Evolutionary conservation across 805 yeast species (phyloP).

Genomic region (Yarrowia porcina): DNA sequence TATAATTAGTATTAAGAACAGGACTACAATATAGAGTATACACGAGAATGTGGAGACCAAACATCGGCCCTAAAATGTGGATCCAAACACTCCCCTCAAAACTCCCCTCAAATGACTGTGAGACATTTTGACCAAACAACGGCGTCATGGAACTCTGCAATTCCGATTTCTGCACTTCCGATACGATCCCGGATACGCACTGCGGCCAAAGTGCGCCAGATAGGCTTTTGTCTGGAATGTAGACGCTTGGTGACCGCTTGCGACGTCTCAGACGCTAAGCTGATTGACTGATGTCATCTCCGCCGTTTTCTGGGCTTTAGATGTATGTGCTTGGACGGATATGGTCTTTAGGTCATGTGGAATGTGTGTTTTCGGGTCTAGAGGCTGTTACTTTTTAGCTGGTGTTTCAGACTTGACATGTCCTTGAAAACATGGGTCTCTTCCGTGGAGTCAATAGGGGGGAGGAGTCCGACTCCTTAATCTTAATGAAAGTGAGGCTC

Average conservation of each 20-base stretch:
- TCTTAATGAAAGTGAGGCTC: not conserved
- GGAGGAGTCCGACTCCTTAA: not conserved
- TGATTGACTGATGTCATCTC: not conserved
- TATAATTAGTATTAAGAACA: too few relatives aligned
- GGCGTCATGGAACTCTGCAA: not conserved
- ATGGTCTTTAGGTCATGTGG: not conserved
- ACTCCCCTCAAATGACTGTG: not conserved
- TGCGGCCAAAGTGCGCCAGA: not conserved
- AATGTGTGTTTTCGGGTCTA: not conserved
- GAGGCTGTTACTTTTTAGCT: too few relatives aligned
- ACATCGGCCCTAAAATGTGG: too few relatives aligned
- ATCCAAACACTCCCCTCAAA: not conserved
- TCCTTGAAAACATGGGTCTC: not conserved
- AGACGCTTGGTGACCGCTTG: not conserved
- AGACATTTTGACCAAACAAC: not conserved
- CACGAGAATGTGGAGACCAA: too few relatives aligned
- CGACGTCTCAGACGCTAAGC: not conserved
- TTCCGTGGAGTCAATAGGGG: not conserved
- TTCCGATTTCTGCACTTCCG: not conserved
- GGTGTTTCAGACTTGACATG: too few relatives aligned
- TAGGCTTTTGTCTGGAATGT: not conserved
- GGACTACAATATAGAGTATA: too few relatives aligned
- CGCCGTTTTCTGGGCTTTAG: not conserved
- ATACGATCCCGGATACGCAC: not conserved
- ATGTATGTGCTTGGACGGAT: not conserved